phyloP scores from a whole-genome alignment of 106 monocot species.

The Agapanthus africanus region DNA sequence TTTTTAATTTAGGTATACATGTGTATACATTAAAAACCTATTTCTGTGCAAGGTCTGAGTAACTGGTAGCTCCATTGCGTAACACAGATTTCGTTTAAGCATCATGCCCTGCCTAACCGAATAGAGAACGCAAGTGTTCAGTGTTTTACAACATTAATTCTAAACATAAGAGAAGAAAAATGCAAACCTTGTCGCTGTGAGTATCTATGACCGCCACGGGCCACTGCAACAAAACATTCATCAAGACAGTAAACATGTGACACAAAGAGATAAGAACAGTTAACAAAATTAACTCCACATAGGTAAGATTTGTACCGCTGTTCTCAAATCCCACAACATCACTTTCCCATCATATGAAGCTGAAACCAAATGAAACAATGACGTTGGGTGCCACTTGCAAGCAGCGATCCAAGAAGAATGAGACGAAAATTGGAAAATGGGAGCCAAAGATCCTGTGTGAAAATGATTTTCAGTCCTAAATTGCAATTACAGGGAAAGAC shows the following conservation, averaged over 20 bases:
- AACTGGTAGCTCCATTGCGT: too few relatives aligned
- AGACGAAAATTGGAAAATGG: conserved; percentile 82
- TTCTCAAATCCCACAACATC: conserved; percentile 98
- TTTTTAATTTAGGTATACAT: background rate
- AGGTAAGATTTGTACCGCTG: conserved; percentile 52
- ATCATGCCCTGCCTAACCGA: too few relatives aligned
- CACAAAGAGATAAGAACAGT: background rate
- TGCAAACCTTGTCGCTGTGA: conserved; percentile 71
- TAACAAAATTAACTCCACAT: background rate
- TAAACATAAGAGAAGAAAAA: too few relatives aligned
- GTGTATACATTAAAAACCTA: background rate
- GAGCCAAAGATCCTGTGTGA: conserved; percentile 58
- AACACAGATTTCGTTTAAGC: too few relatives aligned
- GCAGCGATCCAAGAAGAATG: conserved; percentile 81
- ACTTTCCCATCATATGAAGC: conserved; percentile 94
- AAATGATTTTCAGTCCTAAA: background rate
- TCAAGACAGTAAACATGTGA: background rate
- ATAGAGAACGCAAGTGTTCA: too few relatives aligned
- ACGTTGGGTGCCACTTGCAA: conserved; percentile 85
- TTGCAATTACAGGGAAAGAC: background rate
- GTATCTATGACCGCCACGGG: conserved; percentile 65
- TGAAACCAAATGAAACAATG: conserved; percentile 84
- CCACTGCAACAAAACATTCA: conserved; percentile 42
- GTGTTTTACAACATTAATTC: too few relatives aligned
- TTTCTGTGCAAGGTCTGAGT: too few relatives aligned